Base-by-base conservation (phyloP, 805 yeast species). In the Jamesozyma jinghongensis region DNA sequence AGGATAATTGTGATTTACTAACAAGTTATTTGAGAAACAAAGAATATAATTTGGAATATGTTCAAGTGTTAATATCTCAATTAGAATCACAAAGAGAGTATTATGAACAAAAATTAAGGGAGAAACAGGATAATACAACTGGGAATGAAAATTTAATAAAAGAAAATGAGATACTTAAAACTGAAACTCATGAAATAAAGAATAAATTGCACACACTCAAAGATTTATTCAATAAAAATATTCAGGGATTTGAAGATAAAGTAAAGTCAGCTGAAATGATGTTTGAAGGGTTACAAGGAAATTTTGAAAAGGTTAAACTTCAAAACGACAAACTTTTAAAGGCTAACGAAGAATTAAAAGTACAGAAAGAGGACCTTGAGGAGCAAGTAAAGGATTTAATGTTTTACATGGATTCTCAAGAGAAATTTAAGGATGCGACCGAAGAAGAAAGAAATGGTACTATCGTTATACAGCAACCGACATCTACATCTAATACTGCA, bases 41-140 rank as follows among this genome's bases (percentile, higher is more conserved):
- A 68, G 61, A 81, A 65, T 53, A 74, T 72, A 84, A 83, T 10
- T 63, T 82, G 43, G 96, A 87, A 56, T 87, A 87, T 53, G 80
- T 94, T 0, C 82, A 82, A 53, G 67, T 87, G 31, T 62, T 87
- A 19, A 70, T 86, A 7, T 77, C 87, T 2, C 95, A 87, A 54
- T 64, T 87, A 40, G 94, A 86, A 41, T 81, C 92, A 6, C 95
- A 87, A 59, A 67, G 94, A 42, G 90, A 82, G 45, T 82, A 79
- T 59, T 87, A 81, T 56, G 95, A 86, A 53, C 63, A 67, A 12
- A 68, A 71, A 43, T 48, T 75, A 17, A 59, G 61, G 33, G 54
- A 65, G 7, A 26, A 12, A 4, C 18, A 33, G 22, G 17, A 19
- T 19, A n/a, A n/a, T 33, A 13, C 5, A 7, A 25, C 27, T 8